A percentile compares a stretch with the other conserved stretches of the same genome.
These are phyloP conservation scores for Scutellaria galericulata DNA, from an alignment of 257 asterid species.

Conservation along the genomic window DNA sequence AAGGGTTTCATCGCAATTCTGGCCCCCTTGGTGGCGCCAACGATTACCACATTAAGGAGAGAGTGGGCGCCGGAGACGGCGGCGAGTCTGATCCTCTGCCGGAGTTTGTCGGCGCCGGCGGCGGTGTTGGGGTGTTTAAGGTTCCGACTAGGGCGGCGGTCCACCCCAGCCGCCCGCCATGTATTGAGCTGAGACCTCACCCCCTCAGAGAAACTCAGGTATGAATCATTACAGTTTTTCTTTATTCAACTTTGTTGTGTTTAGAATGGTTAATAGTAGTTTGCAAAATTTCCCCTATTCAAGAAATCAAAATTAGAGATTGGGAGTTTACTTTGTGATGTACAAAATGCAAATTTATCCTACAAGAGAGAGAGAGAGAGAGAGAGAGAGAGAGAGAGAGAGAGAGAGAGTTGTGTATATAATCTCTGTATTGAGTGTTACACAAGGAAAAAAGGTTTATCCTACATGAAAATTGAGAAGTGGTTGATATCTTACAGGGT, in stretches of 20 bases:
- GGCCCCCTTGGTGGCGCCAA: conserved; percentile 24
- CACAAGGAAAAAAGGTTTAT: too few relatives aligned
- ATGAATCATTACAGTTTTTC: neutral
- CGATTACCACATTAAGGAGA: conserved; percentile 30
- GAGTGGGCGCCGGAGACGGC: conserved; percentile 13
- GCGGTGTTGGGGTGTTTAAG: conserved; percentile 60
- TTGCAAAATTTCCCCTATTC: neutral
- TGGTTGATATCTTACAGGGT: conserved; percentile 43
- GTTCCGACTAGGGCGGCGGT: conserved; percentile 62
- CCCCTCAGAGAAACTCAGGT: conserved; percentile 80
- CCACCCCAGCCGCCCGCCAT: conserved; percentile 64
- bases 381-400: too few relatives aligned
- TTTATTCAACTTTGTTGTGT: neutral
- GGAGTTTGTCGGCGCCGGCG: conserved; percentile 63
- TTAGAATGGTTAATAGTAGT: neutral
- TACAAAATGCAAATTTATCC: too few relatives aligned
- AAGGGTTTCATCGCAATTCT: conserved; percentile 46
- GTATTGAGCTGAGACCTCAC: conserved; percentile 75
- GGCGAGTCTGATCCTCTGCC: conserved; percentile 45
- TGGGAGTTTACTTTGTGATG: too few relatives aligned
- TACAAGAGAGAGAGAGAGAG: too few relatives aligned
- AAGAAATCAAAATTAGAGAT: too few relatives aligned
- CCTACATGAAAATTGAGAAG: neutral
- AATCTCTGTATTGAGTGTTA: too few relatives aligned
- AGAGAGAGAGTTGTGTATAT: too few relatives aligned